Base-by-base conservation (phyloP, 23 red algal genomes). In the Rhodosorus marinus region DNA sequence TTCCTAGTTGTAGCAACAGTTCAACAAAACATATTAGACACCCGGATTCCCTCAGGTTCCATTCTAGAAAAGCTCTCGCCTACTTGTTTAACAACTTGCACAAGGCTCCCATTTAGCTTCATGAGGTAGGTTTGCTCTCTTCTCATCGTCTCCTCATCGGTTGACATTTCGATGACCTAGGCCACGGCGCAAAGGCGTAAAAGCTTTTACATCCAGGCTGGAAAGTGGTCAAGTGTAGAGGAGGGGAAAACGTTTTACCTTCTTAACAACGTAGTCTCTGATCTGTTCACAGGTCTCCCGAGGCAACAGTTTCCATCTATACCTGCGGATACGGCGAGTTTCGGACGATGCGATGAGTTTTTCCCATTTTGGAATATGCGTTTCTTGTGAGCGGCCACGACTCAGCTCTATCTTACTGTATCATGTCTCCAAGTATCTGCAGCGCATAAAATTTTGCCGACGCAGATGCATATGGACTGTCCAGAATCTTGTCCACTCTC, bases 71-170 rank as follows among this genome's bases (percentile, higher is more conserved):
- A n/a, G n/a, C n/a, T n/a, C n/a, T n/a, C n/a, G n/a, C n/a, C n/a
- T n/a, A n/a, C n/a, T 47, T 95, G 88, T 55, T 82, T 82, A 17
- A 95, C 88, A 15, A 95, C 49, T 14, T 72, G 76, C n/a, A 95
- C 77, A 20, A 95, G 72, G 33, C 80, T 79, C 49, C 84, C 78
- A 26, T 95, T 85, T 48, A 95, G 75, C 70, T 95, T 95, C 31
- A 61, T 69, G 20, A 95, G 42, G 59, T 78, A 95, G 15, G 81
- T 74, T 11, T 71, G 52, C 45, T 95, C 69, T 17, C 69, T 46
- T n/a, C 23, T 43, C 9, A 95, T 52, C 26, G 31, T 52, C 57
- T 67, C 88, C 11, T 82, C 77, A 8, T 71, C 73, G 24, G 68
- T 64, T 21, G 70, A 72, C 60, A 95, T 30, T 27, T 49, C 49